Conservation (phyloP, 257 asterid species). For the Striga asiatica region DNA sequence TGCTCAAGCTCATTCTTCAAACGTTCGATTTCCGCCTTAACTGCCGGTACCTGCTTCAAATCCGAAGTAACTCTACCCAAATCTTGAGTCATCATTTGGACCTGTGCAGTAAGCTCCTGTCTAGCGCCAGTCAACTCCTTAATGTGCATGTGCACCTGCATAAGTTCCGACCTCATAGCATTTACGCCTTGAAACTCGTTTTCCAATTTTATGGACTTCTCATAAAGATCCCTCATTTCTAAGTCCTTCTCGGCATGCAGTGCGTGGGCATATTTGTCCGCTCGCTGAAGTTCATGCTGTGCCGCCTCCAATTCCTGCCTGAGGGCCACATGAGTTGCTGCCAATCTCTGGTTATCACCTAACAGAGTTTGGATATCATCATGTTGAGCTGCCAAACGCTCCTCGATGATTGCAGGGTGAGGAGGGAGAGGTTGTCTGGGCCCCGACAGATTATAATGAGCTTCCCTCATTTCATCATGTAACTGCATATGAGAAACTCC, state of each 20-base stretch:
- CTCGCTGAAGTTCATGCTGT: constrained; percentile 68
- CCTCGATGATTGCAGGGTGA: constrained; percentile 61
- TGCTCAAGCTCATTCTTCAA: constrained; percentile 64
- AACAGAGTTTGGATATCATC: constrained; percentile 76
- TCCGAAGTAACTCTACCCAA: constrained; percentile 66
- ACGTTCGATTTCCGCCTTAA: constrained; percentile 64
- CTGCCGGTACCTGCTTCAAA: constrained; percentile 69
- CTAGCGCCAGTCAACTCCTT: constrained; percentile 68
- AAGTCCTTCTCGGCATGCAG: constrained; percentile 59
- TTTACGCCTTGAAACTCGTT: constrained; percentile 59
- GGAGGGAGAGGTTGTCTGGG: constrained; percentile 56
- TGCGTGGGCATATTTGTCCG: constrained; percentile 65
- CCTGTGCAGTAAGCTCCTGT: constrained; percentile 66
- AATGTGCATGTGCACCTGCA: constrained; percentile 64
- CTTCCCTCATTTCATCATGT: constrained; percentile 63
- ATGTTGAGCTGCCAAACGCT: constrained; percentile 67
- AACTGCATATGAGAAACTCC: constrained; percentile 46
- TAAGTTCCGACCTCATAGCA: constrained; percentile 73
- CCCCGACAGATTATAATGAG: constrained; percentile 51
- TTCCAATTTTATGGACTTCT: constrained; percentile 74
- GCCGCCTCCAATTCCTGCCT: constrained; percentile 75
- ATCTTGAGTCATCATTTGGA: constrained; percentile 84
- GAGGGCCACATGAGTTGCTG: constrained; percentile 94
- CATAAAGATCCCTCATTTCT: constrained; percentile 60
- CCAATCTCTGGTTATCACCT: constrained; percentile 79